phyloP scores from a whole-genome alignment of 176 grass and related monocot genomes.

The Typha latifolia region DNA sequence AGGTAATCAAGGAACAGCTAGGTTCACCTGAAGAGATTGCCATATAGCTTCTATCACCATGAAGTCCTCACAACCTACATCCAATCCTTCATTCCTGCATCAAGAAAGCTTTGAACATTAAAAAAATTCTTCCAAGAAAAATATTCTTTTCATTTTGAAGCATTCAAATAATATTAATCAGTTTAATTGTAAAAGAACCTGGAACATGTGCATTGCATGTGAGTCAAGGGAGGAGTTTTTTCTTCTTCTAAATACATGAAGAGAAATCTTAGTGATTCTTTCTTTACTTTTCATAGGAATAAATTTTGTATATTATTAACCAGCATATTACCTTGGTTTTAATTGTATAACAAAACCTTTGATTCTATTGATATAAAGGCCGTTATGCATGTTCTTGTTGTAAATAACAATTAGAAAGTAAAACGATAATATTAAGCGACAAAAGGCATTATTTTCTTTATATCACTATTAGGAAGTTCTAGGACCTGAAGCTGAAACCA shows the following conservation, averaged over 20 bases:
- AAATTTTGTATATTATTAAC: too few relatives aligned
- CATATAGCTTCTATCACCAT: conserved; percentile 26
- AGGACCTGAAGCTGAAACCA: conserved; percentile 8
- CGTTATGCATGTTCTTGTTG: not conserved
- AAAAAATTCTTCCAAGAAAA: not conserved
- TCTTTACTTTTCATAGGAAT: too few relatives aligned
- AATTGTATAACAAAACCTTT: too few relatives aligned
- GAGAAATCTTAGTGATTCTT: too few relatives aligned
- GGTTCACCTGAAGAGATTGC: conserved; percentile 16
- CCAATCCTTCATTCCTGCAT: not conserved
- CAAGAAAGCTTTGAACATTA: not conserved
- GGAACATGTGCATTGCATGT: too few relatives aligned
- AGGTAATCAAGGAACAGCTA: not conserved
- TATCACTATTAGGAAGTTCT: not conserved
- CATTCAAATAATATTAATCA: too few relatives aligned
- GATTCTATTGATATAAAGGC: too few relatives aligned
- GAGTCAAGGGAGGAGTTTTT: too few relatives aligned
- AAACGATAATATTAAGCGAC: not conserved
- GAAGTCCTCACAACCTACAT: conserved; percentile 16
- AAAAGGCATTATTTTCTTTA: not conserved
- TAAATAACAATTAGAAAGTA: not conserved
- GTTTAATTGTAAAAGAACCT: too few relatives aligned
- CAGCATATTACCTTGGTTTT: too few relatives aligned
- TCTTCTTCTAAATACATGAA: too few relatives aligned
- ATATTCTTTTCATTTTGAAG: not conserved